Base-by-base conservation (phyloP, 495 filamentous ascomycete species). In the Pyronema omphalodes region DNA sequence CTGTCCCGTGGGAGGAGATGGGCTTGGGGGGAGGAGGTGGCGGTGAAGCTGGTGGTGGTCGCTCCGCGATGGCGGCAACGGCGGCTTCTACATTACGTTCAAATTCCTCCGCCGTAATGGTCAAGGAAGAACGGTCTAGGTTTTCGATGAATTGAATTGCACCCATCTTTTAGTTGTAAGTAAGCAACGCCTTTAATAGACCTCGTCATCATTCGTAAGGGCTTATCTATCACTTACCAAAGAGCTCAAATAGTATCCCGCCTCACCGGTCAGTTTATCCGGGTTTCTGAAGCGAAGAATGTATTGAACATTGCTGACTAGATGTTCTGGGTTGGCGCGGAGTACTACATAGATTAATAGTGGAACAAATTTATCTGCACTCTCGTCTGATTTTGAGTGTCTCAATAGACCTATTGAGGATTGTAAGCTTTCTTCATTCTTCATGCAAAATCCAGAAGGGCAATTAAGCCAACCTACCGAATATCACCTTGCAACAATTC, bases 401-500 rank as follows among this genome's bases (percentile, higher is more conserved):
- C 86, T 87, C 48, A 98, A 72, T 15, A 94, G 74, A n/a, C 86
- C 84, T 55, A 29, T 29, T 29, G 2, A 29, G 5, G 2, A 18
- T 23, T 17, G n/a, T 7, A 8, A 37, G 35, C 37, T 53, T 6
- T 19, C n/a, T 7, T 37, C 9, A 33, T 9, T 18, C 29, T 3
- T 44, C 23, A 37, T 15, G 51, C 18, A 29, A 9, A n/a, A 15
- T 17, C 29, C 44, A 11, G 6, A 8, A 17, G 11, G 7, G 7
- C 14, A 11, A 4, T 47, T 23, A 15, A 18, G 15, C 40, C 1
- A 29, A 62, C 76, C 60, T 67, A 86, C 88, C 91, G 71, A 99
- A 96, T 52, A 99, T 95, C 52, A 99, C 91, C 67, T 99, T 99
- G 75, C 91, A 99, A 70, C 88, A 94, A 69, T 99, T 99, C 44